Base-by-base conservation (phyloP, 257 asterid genomes). In the Coffea eugenioides region DNA sequence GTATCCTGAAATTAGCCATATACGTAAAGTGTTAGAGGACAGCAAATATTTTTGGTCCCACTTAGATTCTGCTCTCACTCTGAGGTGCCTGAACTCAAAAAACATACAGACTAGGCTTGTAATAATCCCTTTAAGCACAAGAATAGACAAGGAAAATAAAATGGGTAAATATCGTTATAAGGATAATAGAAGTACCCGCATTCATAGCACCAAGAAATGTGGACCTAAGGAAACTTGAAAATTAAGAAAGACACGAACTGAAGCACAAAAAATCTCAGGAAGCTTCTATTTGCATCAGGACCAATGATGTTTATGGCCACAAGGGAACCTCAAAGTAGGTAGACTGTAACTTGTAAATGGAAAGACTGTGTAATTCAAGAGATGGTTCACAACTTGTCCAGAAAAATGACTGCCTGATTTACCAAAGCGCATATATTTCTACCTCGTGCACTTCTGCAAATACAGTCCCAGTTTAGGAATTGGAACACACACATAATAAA, bases 1-100 rank as follows among this genome's bases (percentile, higher is more conserved):
- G 97, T 88, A 96, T 96, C 96, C 99, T 96, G 96, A 75, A 82
- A 88, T 80, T 70, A 70, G 78, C 68, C 84, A 77, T 69, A 69
- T 12, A 34, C 8, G 43, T 8, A 41, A 69, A 39, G 73, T 27
- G 41, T 65, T 65, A 65, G 69, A 65, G 43, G 69, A 25, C 18
- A 65, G 69, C 69, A 65, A 41, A 5, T 25, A 2, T 1, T 2
- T 62, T 23, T 62, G 1, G 31, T 54, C 62, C 62, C 4, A 59
- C 4, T 16, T 59, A 21, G 25, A 48, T 48, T 48, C 52, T 48
- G 52, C 52, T 48, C 7, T 48, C 52, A 9, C 12, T 48, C 12
- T 18, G 23, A n/a, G 39, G 70, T 8, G 20, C 45, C 45, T 14
- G 15, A 66, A 62, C 14, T 25, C 6, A 6, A 65, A 65, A 25